Conservation (phyloP, 768 basidiomycete genomes). For the Kwoniella heveanensis region DNA sequence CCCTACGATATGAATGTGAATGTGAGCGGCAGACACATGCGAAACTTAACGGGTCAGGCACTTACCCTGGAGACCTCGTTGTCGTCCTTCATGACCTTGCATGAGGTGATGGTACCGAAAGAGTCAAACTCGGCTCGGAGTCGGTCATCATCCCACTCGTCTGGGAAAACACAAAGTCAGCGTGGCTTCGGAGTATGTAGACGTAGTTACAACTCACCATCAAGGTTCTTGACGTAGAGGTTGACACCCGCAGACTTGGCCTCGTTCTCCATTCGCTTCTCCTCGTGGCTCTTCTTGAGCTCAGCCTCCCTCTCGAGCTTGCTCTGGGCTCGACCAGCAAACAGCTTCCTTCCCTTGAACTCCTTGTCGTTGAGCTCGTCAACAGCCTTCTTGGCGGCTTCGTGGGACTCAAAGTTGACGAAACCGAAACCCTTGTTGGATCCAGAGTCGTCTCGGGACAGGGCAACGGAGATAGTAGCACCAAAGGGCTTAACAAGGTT, state of each 20-base stretch:
- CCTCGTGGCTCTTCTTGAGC: slow-evolving; percentile 84
- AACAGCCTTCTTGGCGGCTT: slow-evolving; percentile 86
- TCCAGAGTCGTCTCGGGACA: slow-evolving; percentile 81
- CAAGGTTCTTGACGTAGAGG: slow-evolving; percentile 99
- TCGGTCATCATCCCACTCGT: slow-evolving; percentile 90
- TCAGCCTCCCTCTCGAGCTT: slow-evolving; percentile 98
- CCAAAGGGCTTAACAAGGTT: slow-evolving; percentile 77
- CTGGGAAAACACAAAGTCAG: slow-evolving; percentile 56
- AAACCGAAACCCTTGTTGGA: slow-evolving; percentile 96
- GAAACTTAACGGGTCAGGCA: too few relatives aligned
- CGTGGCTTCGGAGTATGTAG: not conserved
- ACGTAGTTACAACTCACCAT: slow-evolving; percentile 62
- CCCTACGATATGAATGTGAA: slow-evolving; percentile 58
- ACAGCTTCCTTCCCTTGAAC: slow-evolving; percentile 81
- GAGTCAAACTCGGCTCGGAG: slow-evolving; percentile 94
- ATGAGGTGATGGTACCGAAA: slow-evolving; percentile 95
- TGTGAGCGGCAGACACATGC: too few relatives aligned
- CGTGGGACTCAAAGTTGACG: slow-evolving; percentile 92
- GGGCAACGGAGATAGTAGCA: slow-evolving; percentile 80
- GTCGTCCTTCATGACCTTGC: slow-evolving; percentile 99
- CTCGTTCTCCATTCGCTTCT: slow-evolving; percentile 93
- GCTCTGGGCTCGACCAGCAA: slow-evolving; percentile 96
- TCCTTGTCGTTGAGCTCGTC: slow-evolving; percentile 86
- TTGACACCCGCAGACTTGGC: slow-evolving; percentile 99
- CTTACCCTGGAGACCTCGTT: slow-evolving; percentile 74